Evolutionary conservation across 768 basidiomycete species (phyloP).

Genomic region (Phanerodontia chrysosporium): DNA sequence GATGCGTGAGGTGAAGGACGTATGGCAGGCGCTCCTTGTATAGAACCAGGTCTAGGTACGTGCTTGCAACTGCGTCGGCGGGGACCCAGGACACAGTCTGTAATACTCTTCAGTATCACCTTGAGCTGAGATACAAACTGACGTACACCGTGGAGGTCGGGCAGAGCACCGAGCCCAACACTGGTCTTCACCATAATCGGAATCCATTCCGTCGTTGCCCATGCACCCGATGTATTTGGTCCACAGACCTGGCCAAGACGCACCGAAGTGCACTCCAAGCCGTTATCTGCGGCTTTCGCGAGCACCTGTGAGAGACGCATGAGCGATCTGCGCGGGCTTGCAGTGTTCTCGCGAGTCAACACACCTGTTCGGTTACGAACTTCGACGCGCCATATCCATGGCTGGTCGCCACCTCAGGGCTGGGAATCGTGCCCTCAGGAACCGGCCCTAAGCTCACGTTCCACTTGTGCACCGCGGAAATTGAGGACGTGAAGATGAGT

Average conservation of each 20-base stretch:
- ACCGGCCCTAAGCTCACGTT: slow-evolving; percentile 13
- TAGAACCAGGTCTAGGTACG: slow-evolving; percentile 31
- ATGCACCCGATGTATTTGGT: slow-evolving; percentile 22
- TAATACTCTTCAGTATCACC: background rate
- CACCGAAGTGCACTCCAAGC: slow-evolving; percentile 23
- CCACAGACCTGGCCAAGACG: slow-evolving; percentile 31
- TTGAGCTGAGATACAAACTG: too few relatives aligned
- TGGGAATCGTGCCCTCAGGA: slow-evolving; percentile 11
- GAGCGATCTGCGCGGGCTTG: slow-evolving; percentile 6
- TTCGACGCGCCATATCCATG: slow-evolving; percentile 33
- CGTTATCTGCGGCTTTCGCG: slow-evolving; percentile 6
- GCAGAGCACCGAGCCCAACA: slow-evolving; percentile 14
- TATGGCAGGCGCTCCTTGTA: slow-evolving; percentile 14
- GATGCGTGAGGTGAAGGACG: slow-evolving; percentile 36
- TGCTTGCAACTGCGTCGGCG: slow-evolving; percentile 29
- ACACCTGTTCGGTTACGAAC: slow-evolving; percentile 24
- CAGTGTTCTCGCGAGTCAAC: slow-evolving; percentile 5
- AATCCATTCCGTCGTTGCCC: slow-evolving; percentile 31
- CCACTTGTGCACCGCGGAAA: slow-evolving; percentile 25
- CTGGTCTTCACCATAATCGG: slow-evolving; percentile 25
- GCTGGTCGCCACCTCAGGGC: slow-evolving; percentile 21
- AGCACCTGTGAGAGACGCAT: slow-evolving; percentile 7
- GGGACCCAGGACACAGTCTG: slow-evolving; percentile 34
- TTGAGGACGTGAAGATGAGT: slow-evolving; percentile 34
- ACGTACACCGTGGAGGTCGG: slow-evolving; percentile 11